These are phyloP conservation scores for Pestalotiopsis sp. DNA, from an alignment of 2,329 filamentous ascomycete species.

Conservation along the genomic window DNA sequence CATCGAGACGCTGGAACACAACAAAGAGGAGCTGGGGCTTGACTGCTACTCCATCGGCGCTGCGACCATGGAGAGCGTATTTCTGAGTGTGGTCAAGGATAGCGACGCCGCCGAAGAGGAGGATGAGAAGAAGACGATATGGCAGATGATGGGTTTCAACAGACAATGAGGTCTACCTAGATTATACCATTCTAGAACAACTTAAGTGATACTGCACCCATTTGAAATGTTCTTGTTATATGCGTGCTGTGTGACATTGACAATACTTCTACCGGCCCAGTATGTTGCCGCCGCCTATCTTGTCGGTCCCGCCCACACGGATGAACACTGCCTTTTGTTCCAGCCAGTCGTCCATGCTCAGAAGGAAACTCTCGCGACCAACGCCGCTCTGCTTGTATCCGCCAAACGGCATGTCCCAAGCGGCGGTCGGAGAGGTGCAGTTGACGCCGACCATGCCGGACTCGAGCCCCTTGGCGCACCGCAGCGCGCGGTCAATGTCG, in stretches of 20 bases:
- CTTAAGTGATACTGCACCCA: too few species aligned
- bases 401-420: conserved; percentile 42
- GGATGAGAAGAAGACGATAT: conserved; percentile 25
- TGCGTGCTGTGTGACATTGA: neutral
- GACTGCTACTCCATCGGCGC: conserved; percentile 69
- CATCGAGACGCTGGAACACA: conserved; percentile 53
- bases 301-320: conserved; percentile 12
- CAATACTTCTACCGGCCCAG: neutral
- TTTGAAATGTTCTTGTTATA: too few species aligned
- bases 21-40: conserved; percentile 59
- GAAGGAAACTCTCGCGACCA: conserved; percentile 36
- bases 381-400: conserved; percentile 43
- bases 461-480: conserved; percentile 54
- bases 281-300: neutral
- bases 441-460: conserved; percentile 66
- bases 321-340: conserved; percentile 35
- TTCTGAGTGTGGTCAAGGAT: conserved; percentile 67
- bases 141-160: neutral
- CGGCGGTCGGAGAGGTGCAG: conserved; percentile 39
- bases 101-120: conserved; percentile 61
- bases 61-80: conserved; percentile 71
- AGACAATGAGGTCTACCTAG: neutral
- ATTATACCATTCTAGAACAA: neutral
- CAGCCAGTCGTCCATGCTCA: conserved; percentile 39
- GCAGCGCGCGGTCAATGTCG: conserved; percentile 47